A percentile compares a stretch with the other conserved stretches of the same genome.
These are phyloP conservation scores for Discostella stelligeroides DNA, from an alignment of 108 stramenopile genomes.

Conservation along the genomic window DNA sequence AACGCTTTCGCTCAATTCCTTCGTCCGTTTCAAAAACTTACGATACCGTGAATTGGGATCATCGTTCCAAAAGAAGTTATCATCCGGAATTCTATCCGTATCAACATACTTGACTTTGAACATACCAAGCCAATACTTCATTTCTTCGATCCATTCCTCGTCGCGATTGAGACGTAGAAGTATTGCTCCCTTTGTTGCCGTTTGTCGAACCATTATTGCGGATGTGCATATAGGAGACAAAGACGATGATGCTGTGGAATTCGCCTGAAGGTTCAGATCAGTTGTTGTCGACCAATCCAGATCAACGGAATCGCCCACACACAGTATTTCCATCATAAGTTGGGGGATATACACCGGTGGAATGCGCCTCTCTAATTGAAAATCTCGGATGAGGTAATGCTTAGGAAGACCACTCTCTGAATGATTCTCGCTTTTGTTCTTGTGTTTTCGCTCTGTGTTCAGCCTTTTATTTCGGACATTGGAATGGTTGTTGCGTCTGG, in stretches of 20 bases:
- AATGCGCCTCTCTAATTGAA: slow-evolving; percentile 47
- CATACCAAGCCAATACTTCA: slow-evolving; percentile 73
- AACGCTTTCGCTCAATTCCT: slow-evolving; percentile 49
- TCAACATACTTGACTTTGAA: slow-evolving; percentile 68
- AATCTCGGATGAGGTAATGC: slow-evolving; percentile 34
- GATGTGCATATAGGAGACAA: slow-evolving; percentile 57
- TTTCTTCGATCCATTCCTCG: slow-evolving; percentile 84
- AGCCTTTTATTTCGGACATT: slow-evolving; percentile 7
- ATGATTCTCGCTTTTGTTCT: slow-evolving; percentile 2
- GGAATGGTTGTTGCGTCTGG: not conserved
- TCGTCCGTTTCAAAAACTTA: slow-evolving; percentile 49
- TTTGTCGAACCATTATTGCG: slow-evolving; percentile 83
- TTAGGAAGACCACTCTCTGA: not conserved
- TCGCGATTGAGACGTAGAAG: slow-evolving; percentile 75
- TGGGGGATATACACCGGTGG: slow-evolving; percentile 79
- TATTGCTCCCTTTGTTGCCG: slow-evolving; percentile 77
- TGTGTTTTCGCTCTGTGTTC: slow-evolving; percentile 1
- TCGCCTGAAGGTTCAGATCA: not conserved
- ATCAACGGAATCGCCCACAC: slow-evolving; percentile 54
- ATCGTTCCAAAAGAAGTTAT: slow-evolving; percentile 73
- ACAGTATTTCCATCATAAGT: slow-evolving; percentile 88
- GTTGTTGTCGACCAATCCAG: too few relatives aligned
- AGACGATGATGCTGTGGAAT: too few relatives aligned
- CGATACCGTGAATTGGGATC: slow-evolving; percentile 43
- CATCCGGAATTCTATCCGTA: slow-evolving; percentile 51